Base-by-base conservation (phyloP, 768 basidiomycete genomes). In the Tricholoma terreum region DNA sequence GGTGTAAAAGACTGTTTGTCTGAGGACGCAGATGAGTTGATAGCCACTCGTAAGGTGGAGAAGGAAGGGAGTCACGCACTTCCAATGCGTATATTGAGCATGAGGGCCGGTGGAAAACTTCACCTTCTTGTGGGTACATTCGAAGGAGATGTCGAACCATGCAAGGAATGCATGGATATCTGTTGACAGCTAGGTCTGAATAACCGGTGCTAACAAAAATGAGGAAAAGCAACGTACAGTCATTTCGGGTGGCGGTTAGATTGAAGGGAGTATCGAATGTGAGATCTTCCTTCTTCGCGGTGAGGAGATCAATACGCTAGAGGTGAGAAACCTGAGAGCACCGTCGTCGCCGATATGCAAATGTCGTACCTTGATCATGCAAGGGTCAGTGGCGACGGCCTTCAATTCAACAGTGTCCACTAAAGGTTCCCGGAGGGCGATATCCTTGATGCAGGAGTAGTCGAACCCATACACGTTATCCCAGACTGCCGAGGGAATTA, bases 401-500 rank as follows among this genome's bases (percentile, higher is more conserved):
- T 95, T 96, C 63, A 98, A 77, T 63, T 99, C 97, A 58, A 99
- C 97, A n/a, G 94, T 97, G 74, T 99, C 97, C 31, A 99, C 97
- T 46, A 99, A 80, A 43, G 97, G 97, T 70, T 99, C 97, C 30
- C 91, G 83, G 55, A 99, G 77, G 2, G 97, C 97, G 63, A 99
- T 97, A 71, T 97, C 94, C 75, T 98, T 98, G 80, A 99, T 98
- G 72, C 97, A 98, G 38, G 94, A 97, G 75, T 92, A 99, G 74
- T 99, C 95, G 74, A 99, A 98, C 22, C 97, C 97, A 73, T 99
- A 99, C 19, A 99, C 97, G 66, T 98, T 94, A 68, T 98, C 94
- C 97, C 97, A 99, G 80, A 96, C 96, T 98, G 4, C n/a, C n/a
- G 24, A 45, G 48, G 17, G 57, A 35, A n/a, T 49, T 59, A 46